phyloP scores from a whole-genome alignment of 1,284 basidiomycete genomes.

The Trichosporon faecale region DNA sequence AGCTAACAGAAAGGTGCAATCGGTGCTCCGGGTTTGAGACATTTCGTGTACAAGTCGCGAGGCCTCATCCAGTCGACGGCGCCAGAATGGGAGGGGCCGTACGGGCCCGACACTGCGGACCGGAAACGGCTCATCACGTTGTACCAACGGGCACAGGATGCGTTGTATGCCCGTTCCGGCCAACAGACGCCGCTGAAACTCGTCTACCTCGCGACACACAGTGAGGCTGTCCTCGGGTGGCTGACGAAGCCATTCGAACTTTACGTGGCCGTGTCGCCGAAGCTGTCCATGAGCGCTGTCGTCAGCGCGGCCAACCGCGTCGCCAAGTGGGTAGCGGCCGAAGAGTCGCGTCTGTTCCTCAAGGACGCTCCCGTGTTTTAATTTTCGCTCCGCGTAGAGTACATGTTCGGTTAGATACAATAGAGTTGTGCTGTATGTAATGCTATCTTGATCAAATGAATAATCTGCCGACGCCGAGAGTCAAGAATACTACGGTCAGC shows the following conservation, averaged over 20 bases:
- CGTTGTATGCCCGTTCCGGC: conserved; percentile 77
- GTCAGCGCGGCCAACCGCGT: conserved; percentile 84
- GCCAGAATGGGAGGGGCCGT: conserved; percentile 78
- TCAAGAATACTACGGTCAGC: not conserved
- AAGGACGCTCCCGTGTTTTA: conserved; percentile 82
- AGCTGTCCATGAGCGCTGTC: conserved; percentile 77
- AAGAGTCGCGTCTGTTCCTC: conserved; percentile 77
- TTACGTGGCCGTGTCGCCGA: conserved; percentile 77
- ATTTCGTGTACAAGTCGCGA: conserved; percentile 92
- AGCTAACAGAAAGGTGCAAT: conserved; percentile 57
- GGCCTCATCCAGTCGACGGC: conserved; percentile 81
- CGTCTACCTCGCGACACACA: conserved; percentile 75
- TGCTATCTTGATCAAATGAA: conserved; percentile 8
- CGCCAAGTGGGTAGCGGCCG: conserved; percentile 81
- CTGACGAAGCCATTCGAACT: conserved; percentile 90
- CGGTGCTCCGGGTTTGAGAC: conserved; percentile 79
- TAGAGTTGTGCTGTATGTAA: conserved; percentile 8
- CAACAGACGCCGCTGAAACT: conserved; percentile 70
- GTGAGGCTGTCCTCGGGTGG: conserved; percentile 76
- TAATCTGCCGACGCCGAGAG: not conserved
- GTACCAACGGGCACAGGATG: conserved; percentile 79
- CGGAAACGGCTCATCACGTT: conserved; percentile 62
- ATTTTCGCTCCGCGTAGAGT: not conserved
- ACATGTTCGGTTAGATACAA: conserved; percentile 3
- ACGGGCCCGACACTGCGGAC: conserved; percentile 56